Base-by-base conservation (phyloP, 768 basidiomycete species). In the Hericium erinaceus region DNA sequence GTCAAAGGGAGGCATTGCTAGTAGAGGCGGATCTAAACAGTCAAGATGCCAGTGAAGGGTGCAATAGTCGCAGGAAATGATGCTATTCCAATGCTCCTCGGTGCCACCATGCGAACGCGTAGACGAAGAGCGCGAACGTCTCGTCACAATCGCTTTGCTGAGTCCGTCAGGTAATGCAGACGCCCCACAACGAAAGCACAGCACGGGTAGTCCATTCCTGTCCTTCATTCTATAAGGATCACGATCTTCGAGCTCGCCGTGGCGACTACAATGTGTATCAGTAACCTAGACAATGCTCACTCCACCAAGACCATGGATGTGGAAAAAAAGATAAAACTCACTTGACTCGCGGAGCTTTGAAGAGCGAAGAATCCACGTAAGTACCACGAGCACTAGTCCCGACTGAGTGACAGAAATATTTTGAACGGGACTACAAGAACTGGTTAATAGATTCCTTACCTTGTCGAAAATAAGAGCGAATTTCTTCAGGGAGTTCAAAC, bases 41-140 rank as follows among this genome's bases (percentile, higher is more conserved):
- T 98, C 97, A 57, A 98, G 80, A 67, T 99, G 97, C 90, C 95
- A 99, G 69, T 95, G 90, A 48, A 95, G 80, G 60, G 78, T 80
- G 72, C 97, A 99, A 67, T 93, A 91, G 72, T 99, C 97, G 69
- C 97, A 99, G 22, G 93, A 91, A 61, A 98, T 76, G 54, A 98
- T 92, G 64, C 79, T 76, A 69, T 78, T 84, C 75, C 86, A 87
- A 52, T 56, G 56, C 11, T 77, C 73, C 59, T 86, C 84, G 22
- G 77, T 72, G 70, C 69, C 59, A 62, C 67, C 66, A 22, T 16
- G 13, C 11, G 16, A 15, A 20, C 13, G 20, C 26, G 16, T 15
- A 16, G 22, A 7, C 22, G 48, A 50, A 50, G 18, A 50, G 13
- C 26, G 18, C 18, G 18, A 15, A 22, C 48, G 48, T 22, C 22